Evolutionary conservation across 352 stramenopile genomes (phyloP), one percentile per base, ranked within the genome.

Genomic region (Pythium periplocum): DNA sequence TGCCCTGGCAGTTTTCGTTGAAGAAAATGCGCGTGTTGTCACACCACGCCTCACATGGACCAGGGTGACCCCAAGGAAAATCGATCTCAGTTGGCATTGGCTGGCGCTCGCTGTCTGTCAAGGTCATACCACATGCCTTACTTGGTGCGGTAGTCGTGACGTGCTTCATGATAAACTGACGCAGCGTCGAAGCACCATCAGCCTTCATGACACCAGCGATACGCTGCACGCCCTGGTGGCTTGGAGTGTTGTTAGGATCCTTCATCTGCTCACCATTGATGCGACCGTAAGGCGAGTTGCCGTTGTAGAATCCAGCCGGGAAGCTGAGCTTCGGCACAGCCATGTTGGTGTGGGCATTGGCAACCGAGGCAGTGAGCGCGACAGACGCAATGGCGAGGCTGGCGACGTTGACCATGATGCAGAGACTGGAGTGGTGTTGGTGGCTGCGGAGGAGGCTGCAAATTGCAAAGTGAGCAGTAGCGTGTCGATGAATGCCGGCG

Each of bases 31-130:
- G 47, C 8, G 32, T 51, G 48, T 61, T 49, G 47, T 62, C 56
- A 40, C 59, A 66, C 52, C 52, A 66, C 26, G 54, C 31, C 38
- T 62, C 59, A 34, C 59, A 66, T 36, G 59, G 59, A 10, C 59
- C 59, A 6, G 17, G n/a, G 35, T 62, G 55, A 12, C 6, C 44
- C 42, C 43, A 57, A 10, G 33, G 32, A 9, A 42, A 57, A 9
- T 53, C 55, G 45, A 61, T 17, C 26, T 40, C 26, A 47, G 48
- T 47, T 3, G 54, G 45, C 5, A 61, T 8, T 2, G 45, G 46
- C 37, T 55, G 46, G 4, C 7, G 37, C 6, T n/a, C 32, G 4
- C 54, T 47, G 31, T 44, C 17, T 0, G 30, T 26, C 9, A 31
- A 37, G 10, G 53, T 31, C 34, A 36, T 46, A n/a, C 53, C 53